Conservation (phyloP, 306 rosid species). For the Crotalaria pallida region DNA sequence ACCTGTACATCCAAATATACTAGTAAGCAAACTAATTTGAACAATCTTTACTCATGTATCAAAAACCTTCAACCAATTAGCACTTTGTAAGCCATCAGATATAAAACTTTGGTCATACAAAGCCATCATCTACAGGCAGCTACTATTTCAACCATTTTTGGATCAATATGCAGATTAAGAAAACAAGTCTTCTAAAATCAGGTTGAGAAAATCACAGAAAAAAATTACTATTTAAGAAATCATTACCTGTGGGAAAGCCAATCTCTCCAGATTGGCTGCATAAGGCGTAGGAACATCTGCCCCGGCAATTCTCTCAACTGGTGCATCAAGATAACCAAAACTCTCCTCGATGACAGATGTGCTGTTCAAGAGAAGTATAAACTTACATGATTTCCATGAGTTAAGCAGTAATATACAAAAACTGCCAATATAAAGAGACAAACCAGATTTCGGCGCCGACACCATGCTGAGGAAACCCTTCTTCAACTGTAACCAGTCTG, state of each 20-base stretch:
- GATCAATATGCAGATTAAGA: not conserved
- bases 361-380: slow-evolving; percentile 42
- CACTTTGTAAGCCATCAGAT: not conserved
- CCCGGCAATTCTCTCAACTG: slow-evolving; percentile 89
- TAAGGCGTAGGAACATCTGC: slow-evolving; percentile 99
- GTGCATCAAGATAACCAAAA: slow-evolving; percentile 96
- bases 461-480: slow-evolving; percentile 99
- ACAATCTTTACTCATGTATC: not conserved
- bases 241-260: slow-evolving; percentile 95
- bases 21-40: slow-evolving; percentile 16
- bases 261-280: slow-evolving; percentile 90
- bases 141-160: not conserved
- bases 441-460: slow-evolving; percentile 99
- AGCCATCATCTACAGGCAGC: not conserved
- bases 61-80: slow-evolving; percentile 9
- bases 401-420: not conserved
- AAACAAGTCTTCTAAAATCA: not conserved
- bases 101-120: not conserved
- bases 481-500: slow-evolving; percentile 90
- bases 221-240: not conserved
- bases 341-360: slow-evolving; percentile 92
- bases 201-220: not conserved
- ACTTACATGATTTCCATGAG: not conserved
- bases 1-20: slow-evolving; percentile 44
- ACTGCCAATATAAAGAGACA: slow-evolving; percentile 16